A percentile compares a stretch with the other conserved stretches of the same genome.
Conservation (phyloP, 495 filamentous ascomycete species). For the Penicillium ucsense region DNA sequence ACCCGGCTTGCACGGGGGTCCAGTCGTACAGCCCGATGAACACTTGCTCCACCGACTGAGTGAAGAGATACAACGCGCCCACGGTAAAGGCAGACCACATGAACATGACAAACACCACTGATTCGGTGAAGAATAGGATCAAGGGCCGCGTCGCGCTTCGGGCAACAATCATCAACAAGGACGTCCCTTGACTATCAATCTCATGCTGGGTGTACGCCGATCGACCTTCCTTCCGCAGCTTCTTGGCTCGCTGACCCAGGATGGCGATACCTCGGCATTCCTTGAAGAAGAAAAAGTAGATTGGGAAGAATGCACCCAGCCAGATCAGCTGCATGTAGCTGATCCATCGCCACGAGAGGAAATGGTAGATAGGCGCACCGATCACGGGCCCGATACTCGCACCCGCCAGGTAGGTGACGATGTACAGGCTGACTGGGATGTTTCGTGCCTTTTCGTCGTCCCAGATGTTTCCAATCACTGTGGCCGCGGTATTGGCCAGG, state of each 20-base stretch:
- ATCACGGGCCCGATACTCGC: constrained; percentile 40
- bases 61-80: constrained; percentile 43
- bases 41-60: constrained; percentile 35
- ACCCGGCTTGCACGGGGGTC: constrained; percentile 22
- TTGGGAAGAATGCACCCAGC: constrained; percentile 27
- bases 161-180: constrained; percentile 12
- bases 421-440: constrained; percentile 39
- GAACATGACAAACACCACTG: constrained; percentile 41
- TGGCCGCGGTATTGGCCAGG: constrained; percentile 34
- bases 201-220: constrained; percentile 29
- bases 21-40: constrained; percentile 25
- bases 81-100: constrained; percentile 43
- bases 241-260: constrained; percentile 23
- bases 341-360: constrained; percentile 40
- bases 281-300: constrained; percentile 28
- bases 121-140: constrained; percentile 41
- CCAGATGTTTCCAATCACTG: constrained; percentile 43
- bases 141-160: constrained; percentile 30
- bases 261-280: constrained; percentile 37
- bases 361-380: constrained; percentile 30
- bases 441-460: constrained; percentile 25
- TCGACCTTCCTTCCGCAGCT: constrained; percentile 18
- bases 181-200: constrained; percentile 18
- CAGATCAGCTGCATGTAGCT: constrained; percentile 40
- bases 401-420: constrained; percentile 30